Base-by-base conservation (phyloP, 306 rosid genomes). In the Cucumis hystrix region DNA sequence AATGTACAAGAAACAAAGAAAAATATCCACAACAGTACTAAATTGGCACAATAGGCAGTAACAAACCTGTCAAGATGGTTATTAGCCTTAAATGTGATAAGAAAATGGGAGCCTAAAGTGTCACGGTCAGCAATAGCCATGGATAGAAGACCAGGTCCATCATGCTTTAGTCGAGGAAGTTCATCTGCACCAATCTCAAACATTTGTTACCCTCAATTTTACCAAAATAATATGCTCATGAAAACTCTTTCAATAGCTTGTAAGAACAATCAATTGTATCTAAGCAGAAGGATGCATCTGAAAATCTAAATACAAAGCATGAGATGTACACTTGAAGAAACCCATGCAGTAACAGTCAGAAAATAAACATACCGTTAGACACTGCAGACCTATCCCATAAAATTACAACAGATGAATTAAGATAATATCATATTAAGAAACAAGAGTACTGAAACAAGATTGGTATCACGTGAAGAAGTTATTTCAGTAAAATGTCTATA, bases 121-220 rank as follows among this genome's bases (percentile, higher is more conserved):
- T 92, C 91, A 35, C 97, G 89, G 57, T 87, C 91, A 79, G 91
- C 90, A 74, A 92, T 76, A 59, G 97, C 81, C 97, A 95, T 92
- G 2, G 97, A 89, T 7, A 95, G 80, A 81, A 95, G 89, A 58
- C 97, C 97, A 28, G 87, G 82, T 59, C 80, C 89, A 79, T 92
- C 90, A 83, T 95, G 99, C 83, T 90, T 92, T 57, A 90, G 87
- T 82, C 80, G 88, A 21, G 97, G 92, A 13, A 76, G 45, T 91
- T 95, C 99, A 45, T 95, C 99, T 95, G 89, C 81, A 83, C 83
- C 47, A 81, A 68, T 73, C 52, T 35, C 57, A 78, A 17, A 62
- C 54, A 62, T 52, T 72, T 72, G 3, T 72, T 37, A 67, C 57
- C 59, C 57, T 45, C 57, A 15, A 67, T 10, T 49, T 16, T 30